A percentile compares a stretch with the other conserved stretches of the same genome.
These are phyloP conservation scores for Pseudohalonectria lignicola DNA, from an alignment of 2,329 filamentous ascomycete genomes.

Conservation along the genomic window DNA sequence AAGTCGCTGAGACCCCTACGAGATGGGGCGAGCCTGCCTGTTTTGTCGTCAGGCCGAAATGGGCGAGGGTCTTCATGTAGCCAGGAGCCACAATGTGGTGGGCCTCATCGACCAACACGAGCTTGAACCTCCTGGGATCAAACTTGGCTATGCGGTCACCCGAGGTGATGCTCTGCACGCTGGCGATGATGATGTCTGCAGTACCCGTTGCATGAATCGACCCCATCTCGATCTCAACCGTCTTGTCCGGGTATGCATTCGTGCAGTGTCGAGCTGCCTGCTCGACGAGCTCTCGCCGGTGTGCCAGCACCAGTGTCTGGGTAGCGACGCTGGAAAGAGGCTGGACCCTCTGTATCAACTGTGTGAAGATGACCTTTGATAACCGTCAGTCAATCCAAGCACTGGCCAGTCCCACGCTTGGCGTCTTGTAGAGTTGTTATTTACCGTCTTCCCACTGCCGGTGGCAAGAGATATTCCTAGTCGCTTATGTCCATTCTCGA, in stretches of 20 bases:
- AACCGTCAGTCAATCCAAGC: conserved; percentile 1
- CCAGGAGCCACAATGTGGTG: conserved; percentile 86
- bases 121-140: conserved; percentile 68
- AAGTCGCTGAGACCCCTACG: conserved; percentile 75
- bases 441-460: conserved; percentile 72
- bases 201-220: conserved; percentile 60
- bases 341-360: conserved; percentile 71
- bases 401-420: neutral
- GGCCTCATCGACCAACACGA: conserved; percentile 89
- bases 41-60: conserved; percentile 57
- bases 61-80: conserved; percentile 64
- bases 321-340: conserved; percentile 44
- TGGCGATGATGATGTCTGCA: conserved; percentile 91
- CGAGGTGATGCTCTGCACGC: conserved; percentile 74
- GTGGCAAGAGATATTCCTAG: conserved; percentile 81
- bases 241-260: conserved; percentile 67
- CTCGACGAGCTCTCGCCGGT: conserved; percentile 86
- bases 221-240: conserved; percentile 88
- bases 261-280: conserved; percentile 83
- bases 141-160: conserved; percentile 72
- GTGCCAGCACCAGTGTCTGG: conserved; percentile 83
- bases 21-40: conserved; percentile 49
- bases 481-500: conserved; percentile 63
- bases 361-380: conserved; percentile 83
- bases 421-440: conserved; percentile 22